phyloP scores from a whole-genome alignment of 192 early-diverging fungal genomes.

The Coemansia sp. region DNA sequence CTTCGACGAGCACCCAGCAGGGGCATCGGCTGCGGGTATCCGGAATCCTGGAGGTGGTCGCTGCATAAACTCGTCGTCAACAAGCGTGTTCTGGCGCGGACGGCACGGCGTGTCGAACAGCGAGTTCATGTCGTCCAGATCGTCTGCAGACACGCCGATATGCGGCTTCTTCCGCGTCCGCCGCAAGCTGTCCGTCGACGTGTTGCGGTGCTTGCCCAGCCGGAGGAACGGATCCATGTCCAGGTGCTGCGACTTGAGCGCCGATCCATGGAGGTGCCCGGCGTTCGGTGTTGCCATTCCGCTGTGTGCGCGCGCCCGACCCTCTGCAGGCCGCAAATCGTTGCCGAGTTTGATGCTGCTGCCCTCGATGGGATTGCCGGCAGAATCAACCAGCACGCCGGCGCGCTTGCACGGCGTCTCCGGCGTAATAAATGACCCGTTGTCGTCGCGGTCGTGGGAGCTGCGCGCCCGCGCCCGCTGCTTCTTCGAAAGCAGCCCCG shows the following conservation, averaged over 20 bases:
- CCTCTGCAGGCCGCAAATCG: background rate
- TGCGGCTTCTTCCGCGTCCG: constrained; percentile 51
- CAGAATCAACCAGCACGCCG: background rate
- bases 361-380: background rate
- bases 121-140: constrained; percentile 8
- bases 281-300: constrained; percentile 11
- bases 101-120: constrained; percentile 46
- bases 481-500: constrained; percentile 53
- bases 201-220: constrained; percentile 50
- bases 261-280: constrained; percentile 1
- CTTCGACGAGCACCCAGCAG: background rate
- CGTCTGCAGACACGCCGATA: constrained; percentile 16
- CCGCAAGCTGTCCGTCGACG: constrained; percentile 48
- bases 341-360: background rate
- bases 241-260: constrained; percentile 8
- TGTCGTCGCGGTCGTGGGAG: background rate
- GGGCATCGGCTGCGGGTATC: constrained; percentile 13
- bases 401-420: constrained; percentile 53
- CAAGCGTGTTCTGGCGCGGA: constrained; percentile 50
- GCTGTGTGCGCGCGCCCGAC: constrained; percentile 6
- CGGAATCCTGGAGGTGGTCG: constrained; percentile 38
- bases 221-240: constrained; percentile 33
- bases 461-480: constrained; percentile 39
- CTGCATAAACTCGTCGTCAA: constrained; percentile 35
- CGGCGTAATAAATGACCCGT: constrained; percentile 27